phyloP scores from a whole-genome alignment of 331 rosid genomes.

The Acacia pycnantha region DNA sequence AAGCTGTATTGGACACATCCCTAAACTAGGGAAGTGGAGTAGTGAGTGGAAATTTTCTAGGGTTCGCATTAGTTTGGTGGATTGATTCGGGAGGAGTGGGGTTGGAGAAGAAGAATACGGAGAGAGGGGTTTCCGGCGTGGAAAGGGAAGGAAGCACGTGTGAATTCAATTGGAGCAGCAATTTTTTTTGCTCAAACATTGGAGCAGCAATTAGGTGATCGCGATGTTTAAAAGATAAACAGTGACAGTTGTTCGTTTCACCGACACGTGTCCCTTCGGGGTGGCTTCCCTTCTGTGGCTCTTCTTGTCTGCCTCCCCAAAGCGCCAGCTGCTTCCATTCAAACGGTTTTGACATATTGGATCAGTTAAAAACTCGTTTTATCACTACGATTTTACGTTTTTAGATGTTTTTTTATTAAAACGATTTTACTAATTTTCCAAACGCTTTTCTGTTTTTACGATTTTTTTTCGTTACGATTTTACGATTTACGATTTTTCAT shows the following conservation, averaged over 20 bases:
- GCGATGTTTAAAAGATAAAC: conserved; percentile 24
- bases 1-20: not conserved
- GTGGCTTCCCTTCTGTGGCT: not conserved
- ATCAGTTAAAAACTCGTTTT: too few relatives aligned
- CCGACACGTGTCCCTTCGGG: conserved; percentile 27
- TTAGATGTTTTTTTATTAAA: too few relatives aligned
- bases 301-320: not conserved
- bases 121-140: conserved; percentile 57
- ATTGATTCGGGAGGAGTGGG: not conserved
- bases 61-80: conserved; percentile 20
- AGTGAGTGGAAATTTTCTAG: conserved; percentile 24
- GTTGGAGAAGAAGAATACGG: not conserved
- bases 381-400: too few relatives aligned
- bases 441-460: too few relatives aligned
- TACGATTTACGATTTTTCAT: too few relatives aligned
- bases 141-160: conserved; percentile 60
- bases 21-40: not conserved
- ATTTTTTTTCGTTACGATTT: too few relatives aligned
- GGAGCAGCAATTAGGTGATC: conserved; percentile 27
- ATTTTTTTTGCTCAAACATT: too few relatives aligned
- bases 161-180: conserved; percentile 8
- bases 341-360: too few relatives aligned
- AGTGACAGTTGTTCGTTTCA: not conserved
- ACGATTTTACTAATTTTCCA: too few relatives aligned
- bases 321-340: not conserved